Percentiles rank a stretch among this genome's conserved stretches.
These are phyloP conservation scores for Polytolypa hystricis DNA, from an alignment of 2,329 filamentous ascomycete species.

Conservation along the genomic window DNA sequence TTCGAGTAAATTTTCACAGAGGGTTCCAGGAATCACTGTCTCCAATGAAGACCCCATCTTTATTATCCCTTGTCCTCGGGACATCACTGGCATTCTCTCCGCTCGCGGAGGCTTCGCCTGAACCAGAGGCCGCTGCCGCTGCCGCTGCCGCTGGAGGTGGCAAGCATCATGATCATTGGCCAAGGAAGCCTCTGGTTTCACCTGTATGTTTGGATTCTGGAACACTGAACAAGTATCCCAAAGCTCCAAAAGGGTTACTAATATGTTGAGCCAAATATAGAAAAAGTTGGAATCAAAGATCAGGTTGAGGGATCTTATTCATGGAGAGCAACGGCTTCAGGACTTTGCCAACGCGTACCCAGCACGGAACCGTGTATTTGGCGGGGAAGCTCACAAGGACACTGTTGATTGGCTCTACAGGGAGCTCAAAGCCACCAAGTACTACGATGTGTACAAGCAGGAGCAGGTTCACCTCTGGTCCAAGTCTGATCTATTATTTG, in stretches of 20 bases:
- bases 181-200: neutral
- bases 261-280: conserved; percentile 7
- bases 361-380: conserved; percentile 18
- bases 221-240: neutral
- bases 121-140: neutral
- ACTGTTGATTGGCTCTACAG: conserved; percentile 12
- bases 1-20: no score
- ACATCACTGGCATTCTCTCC: no score
- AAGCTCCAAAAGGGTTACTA: neutral
- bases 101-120: no score
- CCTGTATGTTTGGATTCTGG: conserved; percentile 1
- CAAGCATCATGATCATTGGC: neutral
- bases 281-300: conserved; percentile 14
- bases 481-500: conserved; percentile 7
- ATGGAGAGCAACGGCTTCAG: conserved; percentile 14
- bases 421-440: conserved; percentile 10
- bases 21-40: no score
- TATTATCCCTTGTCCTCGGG: neutral
- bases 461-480: conserved; percentile 12
- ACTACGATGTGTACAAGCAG: conserved; percentile 13
- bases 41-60: neutral
- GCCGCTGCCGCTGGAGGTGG: neutral
- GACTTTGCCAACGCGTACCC: conserved; percentile 14
- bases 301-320: conserved; percentile 13
- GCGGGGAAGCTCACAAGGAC: conserved; percentile 11